These are phyloP conservation scores for Mucor indicus DNA, from an alignment of 371 early-diverging fungal species.

Conservation along the genomic window DNA sequence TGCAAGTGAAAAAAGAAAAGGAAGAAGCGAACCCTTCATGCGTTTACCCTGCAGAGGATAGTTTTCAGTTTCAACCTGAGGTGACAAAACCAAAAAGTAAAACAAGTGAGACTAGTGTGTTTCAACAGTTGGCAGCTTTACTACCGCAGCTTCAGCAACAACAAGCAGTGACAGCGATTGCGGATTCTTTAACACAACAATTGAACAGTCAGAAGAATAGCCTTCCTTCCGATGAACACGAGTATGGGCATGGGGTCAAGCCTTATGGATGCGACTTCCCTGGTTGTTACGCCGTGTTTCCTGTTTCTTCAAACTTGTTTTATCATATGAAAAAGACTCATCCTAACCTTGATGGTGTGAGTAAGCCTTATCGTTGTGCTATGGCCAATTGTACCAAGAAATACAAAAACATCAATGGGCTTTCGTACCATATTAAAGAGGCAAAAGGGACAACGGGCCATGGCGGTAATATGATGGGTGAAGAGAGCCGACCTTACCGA, in stretches of 20 bases:
- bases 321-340: slow-evolving; percentile 70
- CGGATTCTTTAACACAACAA: no score
- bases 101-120: background rate
- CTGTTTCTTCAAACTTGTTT: slow-evolving; percentile 57
- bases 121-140: no score
- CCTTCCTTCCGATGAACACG: slow-evolving; percentile 2
- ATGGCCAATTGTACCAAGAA: slow-evolving; percentile 74
- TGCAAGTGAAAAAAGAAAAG: slow-evolving; percentile 52
- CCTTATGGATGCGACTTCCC: slow-evolving; percentile 75
- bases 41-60: no score
- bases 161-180: no score
- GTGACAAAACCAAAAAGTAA: slow-evolving; percentile 1
- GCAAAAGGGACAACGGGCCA: slow-evolving; percentile 53
- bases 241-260: slow-evolving; percentile 20
- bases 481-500: slow-evolving; percentile 17
- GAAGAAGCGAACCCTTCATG: slow-evolving; percentile 22
- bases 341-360: slow-evolving; percentile 38
- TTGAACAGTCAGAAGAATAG: background rate
- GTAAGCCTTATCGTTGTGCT: slow-evolving; percentile 78
- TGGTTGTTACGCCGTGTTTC: slow-evolving; percentile 58
- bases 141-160: background rate
- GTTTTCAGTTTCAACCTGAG: no score
- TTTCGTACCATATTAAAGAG: slow-evolving; percentile 85
- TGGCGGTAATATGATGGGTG: slow-evolving; percentile 1
- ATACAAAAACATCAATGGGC: slow-evolving; percentile 94